Evolutionary conservation across 2,329 filamentous ascomycete species (phyloP).

Genomic region (Rhynchosporium agropyri): DNA sequence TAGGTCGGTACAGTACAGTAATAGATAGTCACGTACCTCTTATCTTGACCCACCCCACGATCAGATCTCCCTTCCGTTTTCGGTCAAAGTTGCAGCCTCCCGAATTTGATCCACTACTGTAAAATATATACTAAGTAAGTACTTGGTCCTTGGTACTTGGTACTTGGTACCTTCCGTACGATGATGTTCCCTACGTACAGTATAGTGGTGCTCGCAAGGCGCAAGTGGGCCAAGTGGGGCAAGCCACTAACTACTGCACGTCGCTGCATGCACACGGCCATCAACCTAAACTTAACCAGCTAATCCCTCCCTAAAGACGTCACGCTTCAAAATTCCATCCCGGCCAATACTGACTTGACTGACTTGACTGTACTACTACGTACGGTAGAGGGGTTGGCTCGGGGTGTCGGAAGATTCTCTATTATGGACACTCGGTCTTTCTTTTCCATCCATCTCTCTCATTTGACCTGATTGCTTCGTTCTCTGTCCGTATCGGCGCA

Average conservation of each 20-base stretch:
- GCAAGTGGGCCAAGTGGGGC: not conserved
- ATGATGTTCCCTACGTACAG: no score
- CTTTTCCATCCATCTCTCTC: not conserved
- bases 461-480: not conserved
- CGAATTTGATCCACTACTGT: not conserved
- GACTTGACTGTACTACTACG: not conserved
- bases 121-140: no score
- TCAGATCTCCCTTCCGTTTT: not conserved
- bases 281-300: not conserved
- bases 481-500: no score
- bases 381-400: not conserved
- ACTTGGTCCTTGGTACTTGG: no score
- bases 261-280: not conserved
- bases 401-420: conserved; percentile 10
- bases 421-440: conserved; percentile 3
- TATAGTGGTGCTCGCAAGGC: not conserved
- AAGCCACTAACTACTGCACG: not conserved
- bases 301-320: not conserved
- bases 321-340: conserved; percentile 7
- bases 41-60: not conserved
- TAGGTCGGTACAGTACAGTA: not conserved
- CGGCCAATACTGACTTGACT: no score
- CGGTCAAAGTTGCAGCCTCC: not conserved
- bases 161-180: no score
- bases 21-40: not conserved